Conservation (phyloP, 2,329 filamentous ascomycete species). For the Colletotrichum sojae region DNA sequence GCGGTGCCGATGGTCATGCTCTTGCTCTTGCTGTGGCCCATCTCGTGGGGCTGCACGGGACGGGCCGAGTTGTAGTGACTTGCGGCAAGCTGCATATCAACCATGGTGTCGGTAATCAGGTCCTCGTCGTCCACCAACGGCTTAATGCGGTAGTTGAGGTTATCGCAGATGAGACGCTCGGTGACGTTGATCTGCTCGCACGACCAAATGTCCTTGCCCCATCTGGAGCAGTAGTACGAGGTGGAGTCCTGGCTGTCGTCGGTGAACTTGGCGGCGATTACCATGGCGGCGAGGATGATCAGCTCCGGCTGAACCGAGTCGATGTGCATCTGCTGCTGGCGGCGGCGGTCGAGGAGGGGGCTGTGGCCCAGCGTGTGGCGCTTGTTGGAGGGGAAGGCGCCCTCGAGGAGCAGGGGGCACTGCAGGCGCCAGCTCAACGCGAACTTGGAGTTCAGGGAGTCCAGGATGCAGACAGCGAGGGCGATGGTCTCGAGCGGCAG, state of each 20-base stretch:
- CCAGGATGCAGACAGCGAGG: conserved; percentile 76
- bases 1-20: too few relatives aligned
- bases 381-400: conserved; percentile 50
- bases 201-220: conserved; percentile 71
- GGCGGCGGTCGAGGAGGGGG: conserved; percentile 46
- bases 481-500: conserved; percentile 74
- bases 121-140: conserved; percentile 70
- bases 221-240: conserved; percentile 65
- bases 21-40: conserved; percentile 50
- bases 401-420: conserved; percentile 62
- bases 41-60: conserved; percentile 28
- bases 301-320: conserved; percentile 74
- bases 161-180: conserved; percentile 75
- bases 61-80: conserved; percentile 48
- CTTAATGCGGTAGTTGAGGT: conserved; percentile 73
- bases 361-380: conserved; percentile 64
- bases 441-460: conserved; percentile 74
- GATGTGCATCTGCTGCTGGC: conserved; percentile 65
- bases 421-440: conserved; percentile 73
- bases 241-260: conserved; percentile 71
- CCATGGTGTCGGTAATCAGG: conserved; percentile 71
- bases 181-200: conserved; percentile 74
- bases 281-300: conserved; percentile 73
- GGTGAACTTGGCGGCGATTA: conserved; percentile 76
- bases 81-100: conserved; percentile 75